These are phyloP conservation scores for Eucalyptus erythrocorys DNA, from an alignment of 345 rosid genomes.

Conservation along the genomic window DNA sequence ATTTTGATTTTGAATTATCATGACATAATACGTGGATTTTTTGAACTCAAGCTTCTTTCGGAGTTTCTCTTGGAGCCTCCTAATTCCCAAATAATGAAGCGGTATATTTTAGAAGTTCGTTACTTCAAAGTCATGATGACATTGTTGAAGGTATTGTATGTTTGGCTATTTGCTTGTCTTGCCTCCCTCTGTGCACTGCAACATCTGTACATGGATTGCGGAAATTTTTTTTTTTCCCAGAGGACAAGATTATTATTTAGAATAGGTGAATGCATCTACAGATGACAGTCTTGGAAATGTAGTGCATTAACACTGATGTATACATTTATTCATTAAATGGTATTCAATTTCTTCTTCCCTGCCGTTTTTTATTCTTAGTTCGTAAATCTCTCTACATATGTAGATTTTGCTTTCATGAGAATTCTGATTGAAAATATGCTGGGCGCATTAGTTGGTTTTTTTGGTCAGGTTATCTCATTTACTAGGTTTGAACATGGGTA, in stretches of 20 bases:
- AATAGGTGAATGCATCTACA: background rate
- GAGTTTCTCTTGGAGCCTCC: conserved; percentile 90
- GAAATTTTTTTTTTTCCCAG: background rate
- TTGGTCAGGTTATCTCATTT: background rate
- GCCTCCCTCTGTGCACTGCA: background rate
- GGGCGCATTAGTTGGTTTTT: background rate
- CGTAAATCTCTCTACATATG: background rate
- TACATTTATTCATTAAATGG: background rate
- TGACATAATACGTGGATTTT: background rate
- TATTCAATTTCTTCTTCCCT: background rate
- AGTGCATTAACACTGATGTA: background rate
- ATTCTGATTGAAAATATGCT: background rate
- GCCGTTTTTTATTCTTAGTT: background rate
- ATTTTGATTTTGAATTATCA: background rate
- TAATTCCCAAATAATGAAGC: conserved; percentile 86
- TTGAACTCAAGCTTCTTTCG: conserved; percentile 64
- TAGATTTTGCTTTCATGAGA: background rate
- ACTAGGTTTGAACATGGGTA: background rate
- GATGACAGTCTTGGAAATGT: background rate
- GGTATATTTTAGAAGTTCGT: conserved; percentile 78
- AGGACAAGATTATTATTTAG: background rate
- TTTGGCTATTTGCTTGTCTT: background rate
- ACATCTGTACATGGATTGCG: background rate
- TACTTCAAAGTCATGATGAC: conserved; percentile 92
- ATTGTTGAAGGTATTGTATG: conserved; percentile 49